Evolutionary conservation across 2,329 filamentous ascomycete species (phyloP), one percentile per base, ranked within the genome.

Genomic region (Trichoderma asperellum): DNA sequence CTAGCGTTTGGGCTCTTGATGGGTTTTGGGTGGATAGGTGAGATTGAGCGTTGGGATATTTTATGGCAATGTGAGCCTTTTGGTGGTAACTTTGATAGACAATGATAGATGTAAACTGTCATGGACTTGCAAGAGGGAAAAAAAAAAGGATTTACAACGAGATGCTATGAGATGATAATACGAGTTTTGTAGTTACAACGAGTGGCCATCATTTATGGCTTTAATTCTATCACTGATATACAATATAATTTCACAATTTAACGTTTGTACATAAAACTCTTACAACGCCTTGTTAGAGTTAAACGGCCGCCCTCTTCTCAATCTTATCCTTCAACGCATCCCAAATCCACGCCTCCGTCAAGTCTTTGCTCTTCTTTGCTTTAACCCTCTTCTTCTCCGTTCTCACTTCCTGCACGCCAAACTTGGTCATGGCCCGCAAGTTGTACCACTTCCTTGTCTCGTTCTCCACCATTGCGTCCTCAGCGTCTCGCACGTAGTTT

Each of bases 321-420:
- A 82, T 70, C 67, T 75, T 77, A n/a, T 76, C 74, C 71, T 75
- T 78, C 58, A 82, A 72, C 0, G 74, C 76, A 53, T 81, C 79
- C 81, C 81, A 83, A 7, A 83, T 78, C 81, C 81, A 83, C 52
- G 73, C 73, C 69, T 81, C 78, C 0, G 80, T 77, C 66, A 76
- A 73, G 24, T 75, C 76, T 71, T 72, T 76, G 64, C 74, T 74
- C 68, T 72, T 71, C 56, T 74, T 65, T 4, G 40, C 60, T 37
- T 69, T 55, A 27, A 16, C 68, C 61, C 70, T 35, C 59, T 68
- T 60, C 21, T 58, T 65, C 67, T 67, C 21, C 10, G 71, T 52
- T 18, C 61, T 67, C 49, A 74, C 73, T 40, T 77, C 76, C 70
- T 81, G 80, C 12, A 83, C 76, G 64, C 79, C 78, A 69, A 83